phyloP scores from a whole-genome alignment of 2,329 filamentous ascomycete genomes.

The Berkeleyomyces rouxiae region DNA sequence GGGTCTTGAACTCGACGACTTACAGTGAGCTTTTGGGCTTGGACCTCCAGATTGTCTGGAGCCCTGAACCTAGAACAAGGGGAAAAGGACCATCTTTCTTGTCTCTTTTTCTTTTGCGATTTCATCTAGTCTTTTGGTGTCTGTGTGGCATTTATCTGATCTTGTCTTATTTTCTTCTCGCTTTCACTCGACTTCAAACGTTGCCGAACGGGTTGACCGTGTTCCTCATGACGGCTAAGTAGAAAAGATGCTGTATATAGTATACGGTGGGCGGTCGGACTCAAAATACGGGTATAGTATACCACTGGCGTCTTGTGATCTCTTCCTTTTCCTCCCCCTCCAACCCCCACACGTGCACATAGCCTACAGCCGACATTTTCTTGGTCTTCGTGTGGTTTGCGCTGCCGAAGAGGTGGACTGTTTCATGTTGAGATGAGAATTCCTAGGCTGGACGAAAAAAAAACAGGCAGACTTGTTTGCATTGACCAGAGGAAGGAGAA shows the following conservation, averaged over 20 bases:
- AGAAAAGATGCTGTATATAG: not conserved
- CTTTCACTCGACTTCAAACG: not conserved
- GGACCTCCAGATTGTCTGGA: not conserved
- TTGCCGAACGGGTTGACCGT: not conserved
- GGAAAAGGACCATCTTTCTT: not conserved
- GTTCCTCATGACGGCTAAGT: not conserved
- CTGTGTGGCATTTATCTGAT: not conserved
- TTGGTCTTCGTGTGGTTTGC: not conserved
- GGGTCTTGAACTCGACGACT: not conserved
- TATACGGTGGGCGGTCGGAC: not conserved
- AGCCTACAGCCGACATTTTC: not conserved
- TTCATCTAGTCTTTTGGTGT: not conserved
- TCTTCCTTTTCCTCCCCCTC: not conserved
- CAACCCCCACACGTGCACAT: too few species aligned
- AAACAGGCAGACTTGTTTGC: not conserved
- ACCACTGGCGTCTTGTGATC: not conserved
- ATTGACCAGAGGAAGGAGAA: not conserved
- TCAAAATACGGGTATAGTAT: not conserved
- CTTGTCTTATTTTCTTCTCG: not conserved
- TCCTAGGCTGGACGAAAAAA: not conserved
- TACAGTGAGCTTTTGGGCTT: not conserved
- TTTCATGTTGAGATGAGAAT: slow-evolving; percentile 2
- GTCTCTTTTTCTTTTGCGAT: not conserved
- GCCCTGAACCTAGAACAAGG: not conserved
- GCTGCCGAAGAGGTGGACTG: not conserved